Percentiles rank a stretch among this genome's conserved stretches.
Conservation (phyloP, 1,139 yeast genomes). For the Geotrichum europaeum region DNA sequence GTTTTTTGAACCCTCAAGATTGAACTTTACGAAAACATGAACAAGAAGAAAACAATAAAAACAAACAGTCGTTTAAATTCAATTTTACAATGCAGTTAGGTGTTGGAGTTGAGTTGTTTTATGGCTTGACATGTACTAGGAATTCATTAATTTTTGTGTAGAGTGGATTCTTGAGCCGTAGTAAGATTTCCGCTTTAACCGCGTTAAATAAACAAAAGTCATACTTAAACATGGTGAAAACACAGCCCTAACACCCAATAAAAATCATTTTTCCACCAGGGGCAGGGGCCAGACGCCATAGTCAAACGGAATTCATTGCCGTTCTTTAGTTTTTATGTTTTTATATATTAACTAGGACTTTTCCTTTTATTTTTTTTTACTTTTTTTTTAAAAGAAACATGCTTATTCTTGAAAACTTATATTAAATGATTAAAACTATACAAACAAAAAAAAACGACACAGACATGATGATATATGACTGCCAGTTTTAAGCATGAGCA, state of each 20-base stretch:
- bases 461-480: not conserved
- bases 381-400: not conserved
- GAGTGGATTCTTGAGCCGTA: not conserved
- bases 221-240: not conserved
- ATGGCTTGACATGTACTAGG: not conserved
- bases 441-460: not conserved
- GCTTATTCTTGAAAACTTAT: not conserved
- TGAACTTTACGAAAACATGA: no score
- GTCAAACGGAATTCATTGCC: not conserved
- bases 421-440: not conserved
- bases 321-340: not conserved
- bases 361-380: not conserved
- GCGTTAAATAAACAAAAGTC: not conserved
- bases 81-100: no score
- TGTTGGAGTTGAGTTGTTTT: no score
- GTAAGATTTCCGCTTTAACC: not conserved
- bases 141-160: not conserved
- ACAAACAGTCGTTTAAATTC: not conserved
- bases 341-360: not conserved
- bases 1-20: no score
- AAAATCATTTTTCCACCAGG: not conserved
- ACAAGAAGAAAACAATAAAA: not conserved
- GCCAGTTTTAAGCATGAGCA: not conserved
- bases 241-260: not conserved
- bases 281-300: not conserved